Base-by-base conservation (phyloP, 169 alveolate genomes). In the Condylostoma magnum region DNA sequence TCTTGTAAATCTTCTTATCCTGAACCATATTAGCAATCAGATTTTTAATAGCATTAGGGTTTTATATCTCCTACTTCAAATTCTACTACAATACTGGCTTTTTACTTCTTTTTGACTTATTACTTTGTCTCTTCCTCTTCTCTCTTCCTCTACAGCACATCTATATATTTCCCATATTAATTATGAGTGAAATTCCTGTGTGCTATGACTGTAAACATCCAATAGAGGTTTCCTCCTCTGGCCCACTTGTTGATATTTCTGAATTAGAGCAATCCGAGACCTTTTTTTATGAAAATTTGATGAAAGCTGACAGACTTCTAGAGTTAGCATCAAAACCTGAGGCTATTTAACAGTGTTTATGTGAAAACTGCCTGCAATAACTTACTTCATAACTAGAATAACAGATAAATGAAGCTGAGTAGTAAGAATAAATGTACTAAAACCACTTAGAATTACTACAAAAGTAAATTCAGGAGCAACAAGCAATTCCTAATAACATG, bases 201-300 rank as follows among this genome's bases (percentile, higher is more conserved):
- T 60, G 71, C 43, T 60, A 60, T 3, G 10, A 37, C n/a, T 60
- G 71, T 55, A 60, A 60, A 27, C 25, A 18, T 31, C 71, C 25
- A 37, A 18, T 60, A 1, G 10, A 12, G 8, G 10, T 60, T 8
- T 10, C 8, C 8, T 52, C 20, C 12, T 12, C 15, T 8, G 57
- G 57, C 15, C 57, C 54, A 6, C 27, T 60, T 8, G 20, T 60
- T 22, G 56, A 33, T n/a, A 15, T n/a, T 18, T 8, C 36, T 18
- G 27, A 36, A 6, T 6, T 38, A 6, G 34, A 18, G 25, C 8
- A 33, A 12, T 18, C 43, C n/a, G 31, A 18, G 20, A 18, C 56
- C 43, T 41, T 12, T 1, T 15, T 18, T 8, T 33, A 33, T 55
- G 71, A 60, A 60, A 27, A 60, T 10, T 18, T 60, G 18, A 41